Evolutionary conservation across 1,139 yeast species (phyloP).

Genomic region (Hansenula sp.): DNA sequence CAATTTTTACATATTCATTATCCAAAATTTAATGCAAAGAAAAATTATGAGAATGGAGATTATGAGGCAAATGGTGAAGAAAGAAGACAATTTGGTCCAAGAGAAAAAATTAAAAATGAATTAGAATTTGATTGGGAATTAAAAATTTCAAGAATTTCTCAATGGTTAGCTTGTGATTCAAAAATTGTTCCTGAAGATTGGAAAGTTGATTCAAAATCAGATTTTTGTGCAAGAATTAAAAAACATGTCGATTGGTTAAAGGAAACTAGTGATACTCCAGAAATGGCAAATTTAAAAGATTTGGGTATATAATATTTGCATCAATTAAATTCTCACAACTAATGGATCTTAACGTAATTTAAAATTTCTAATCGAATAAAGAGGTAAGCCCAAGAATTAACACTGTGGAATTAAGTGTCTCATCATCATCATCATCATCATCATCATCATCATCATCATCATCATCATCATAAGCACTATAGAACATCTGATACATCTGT

Average conservation of each 20-base stretch:
- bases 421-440: not conserved
- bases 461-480: too few species aligned
- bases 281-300: conserved; percentile 20
- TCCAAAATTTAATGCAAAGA: conserved; percentile 56
- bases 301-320: conserved; percentile 12
- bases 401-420: not conserved
- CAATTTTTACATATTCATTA: conserved; percentile 55
- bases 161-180: conserved; percentile 51
- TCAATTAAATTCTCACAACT: too few species aligned
- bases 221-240: conserved; percentile 26
- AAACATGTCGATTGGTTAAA: conserved; percentile 22
- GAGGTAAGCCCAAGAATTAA: not conserved
- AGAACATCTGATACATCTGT: too few species aligned
- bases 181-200: conserved; percentile 43
- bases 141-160: conserved; percentile 52
- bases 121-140: conserved; percentile 48
- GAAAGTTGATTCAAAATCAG: conserved; percentile 38
- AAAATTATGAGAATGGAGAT: conserved; percentile 33
- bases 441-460: conserved; percentile 2
- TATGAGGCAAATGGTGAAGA: conserved; percentile 38
- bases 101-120: conserved; percentile 41
- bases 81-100: conserved; percentile 47
- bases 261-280: conserved; percentile 24
- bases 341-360: too few species aligned
- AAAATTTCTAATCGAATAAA: not conserved